phyloP scores from a whole-genome alignment of 176 grass and related monocot genomes.

The Ampelocalamus luodianensis region DNA sequence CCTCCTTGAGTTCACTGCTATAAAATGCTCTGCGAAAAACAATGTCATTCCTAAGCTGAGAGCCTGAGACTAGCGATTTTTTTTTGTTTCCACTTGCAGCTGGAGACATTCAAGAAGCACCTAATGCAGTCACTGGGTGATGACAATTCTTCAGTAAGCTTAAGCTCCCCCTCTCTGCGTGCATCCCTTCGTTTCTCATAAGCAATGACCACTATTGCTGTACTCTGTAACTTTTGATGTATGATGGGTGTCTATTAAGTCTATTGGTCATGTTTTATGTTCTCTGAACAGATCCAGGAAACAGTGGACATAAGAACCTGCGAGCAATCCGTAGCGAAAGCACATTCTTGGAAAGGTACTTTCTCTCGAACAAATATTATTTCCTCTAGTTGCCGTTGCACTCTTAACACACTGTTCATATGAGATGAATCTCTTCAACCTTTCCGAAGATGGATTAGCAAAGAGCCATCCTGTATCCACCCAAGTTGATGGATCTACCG shows the following conservation, averaged over 20 bases:
- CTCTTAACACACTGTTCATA: not conserved
- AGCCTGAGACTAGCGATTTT: not conserved
- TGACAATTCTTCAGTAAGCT: slow-evolving; percentile 64
- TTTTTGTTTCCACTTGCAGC: slow-evolving; percentile 46
- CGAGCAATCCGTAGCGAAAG: slow-evolving; percentile 71
- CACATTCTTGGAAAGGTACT: slow-evolving; percentile 72
- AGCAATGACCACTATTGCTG: not conserved
- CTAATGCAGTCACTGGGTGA: slow-evolving; percentile 89
- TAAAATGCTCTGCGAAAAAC: not conserved
- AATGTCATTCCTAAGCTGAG: not conserved
- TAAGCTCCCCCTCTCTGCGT: slow-evolving; percentile 26
- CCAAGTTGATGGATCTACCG: slow-evolving; percentile 40
- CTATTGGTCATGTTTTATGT: not conserved
- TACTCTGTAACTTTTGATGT: not conserved
- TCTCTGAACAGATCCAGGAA: slow-evolving; percentile 56
- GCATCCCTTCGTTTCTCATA: not conserved
- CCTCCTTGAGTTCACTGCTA: not conserved
- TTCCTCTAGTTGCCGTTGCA: not conserved
- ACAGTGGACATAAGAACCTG: slow-evolving; percentile 78
- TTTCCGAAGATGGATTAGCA: slow-evolving; percentile 55
- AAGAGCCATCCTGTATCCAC: slow-evolving; percentile 46
- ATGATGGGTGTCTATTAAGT: not conserved
- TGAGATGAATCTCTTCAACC: not conserved
- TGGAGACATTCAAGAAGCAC: slow-evolving; percentile 92
- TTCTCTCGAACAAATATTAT: not conserved